These are phyloP conservation scores for Sphaceloma murrayae DNA, from an alignment of 2,329 filamentous ascomycete species.

Conservation along the genomic window DNA sequence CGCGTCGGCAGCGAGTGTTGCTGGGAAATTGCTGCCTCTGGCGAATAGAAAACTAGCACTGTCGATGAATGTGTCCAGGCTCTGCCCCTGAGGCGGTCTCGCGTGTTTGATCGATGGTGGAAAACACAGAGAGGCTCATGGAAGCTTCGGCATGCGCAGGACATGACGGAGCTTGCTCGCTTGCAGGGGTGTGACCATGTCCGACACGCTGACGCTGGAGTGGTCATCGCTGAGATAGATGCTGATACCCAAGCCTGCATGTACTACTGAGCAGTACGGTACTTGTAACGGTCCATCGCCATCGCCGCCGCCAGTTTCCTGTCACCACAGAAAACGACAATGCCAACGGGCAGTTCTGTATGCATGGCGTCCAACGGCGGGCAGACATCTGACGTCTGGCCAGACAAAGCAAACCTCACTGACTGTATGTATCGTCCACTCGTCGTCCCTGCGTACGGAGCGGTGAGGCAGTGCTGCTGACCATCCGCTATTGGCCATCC, in stretches of 20 bases:
- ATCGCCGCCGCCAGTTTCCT: slow-evolving; percentile 3
- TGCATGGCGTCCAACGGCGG: slow-evolving; percentile 11
- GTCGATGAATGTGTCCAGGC: slow-evolving; percentile 10
- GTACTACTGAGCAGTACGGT: too few species aligned
- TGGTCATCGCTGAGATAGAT: too few species aligned
- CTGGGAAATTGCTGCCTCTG: slow-evolving; percentile 13
- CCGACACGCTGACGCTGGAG: background rate
- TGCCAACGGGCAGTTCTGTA: too few species aligned
- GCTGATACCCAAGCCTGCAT: too few species aligned
- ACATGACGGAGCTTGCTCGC: background rate
- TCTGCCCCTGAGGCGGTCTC: slow-evolving; percentile 5
- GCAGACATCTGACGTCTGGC: slow-evolving; percentile 4
- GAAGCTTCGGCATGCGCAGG: slow-evolving; percentile 3
- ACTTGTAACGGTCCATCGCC: too few species aligned
- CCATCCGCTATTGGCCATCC: too few species aligned
- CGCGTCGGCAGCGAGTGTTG: slow-evolving; percentile 7
- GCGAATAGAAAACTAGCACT: slow-evolving; percentile 1
- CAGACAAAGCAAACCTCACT: slow-evolving; percentile 14
- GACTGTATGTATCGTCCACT: too few species aligned
- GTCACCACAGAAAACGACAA: too few species aligned
- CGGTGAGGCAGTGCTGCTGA: too few species aligned
- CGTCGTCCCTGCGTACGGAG: too few species aligned
- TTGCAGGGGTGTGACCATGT: background rate
- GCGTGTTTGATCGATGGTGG: slow-evolving; percentile 10
- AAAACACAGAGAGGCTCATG: too few species aligned